These are phyloP conservation scores for Fagus sylvatica DNA, from an alignment of 306 rosid species.

Conservation along the genomic window DNA sequence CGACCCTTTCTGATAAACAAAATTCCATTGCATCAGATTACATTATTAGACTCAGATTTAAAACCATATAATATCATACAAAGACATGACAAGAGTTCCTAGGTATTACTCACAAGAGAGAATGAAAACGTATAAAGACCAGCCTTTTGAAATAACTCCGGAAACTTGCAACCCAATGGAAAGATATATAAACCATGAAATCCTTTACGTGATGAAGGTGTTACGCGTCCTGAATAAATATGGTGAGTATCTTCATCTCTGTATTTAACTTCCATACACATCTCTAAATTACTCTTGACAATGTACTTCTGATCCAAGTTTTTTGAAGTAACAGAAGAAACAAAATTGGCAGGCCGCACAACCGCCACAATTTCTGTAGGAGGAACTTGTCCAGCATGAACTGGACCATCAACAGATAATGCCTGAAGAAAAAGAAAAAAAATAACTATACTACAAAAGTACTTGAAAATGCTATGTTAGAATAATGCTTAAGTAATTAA, in stretches of 20 bases:
- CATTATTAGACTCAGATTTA: constrained; percentile 1
- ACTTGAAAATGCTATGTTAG: not conserved
- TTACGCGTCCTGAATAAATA: not conserved
- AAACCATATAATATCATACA: not conserved
- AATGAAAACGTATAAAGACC: constrained; percentile 44
- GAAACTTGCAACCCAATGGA: constrained; percentile 25
- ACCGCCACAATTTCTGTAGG: constrained; percentile 39
- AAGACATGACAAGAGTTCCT: not conserved
- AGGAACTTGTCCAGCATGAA: constrained; percentile 41
- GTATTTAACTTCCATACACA: constrained; percentile 34
- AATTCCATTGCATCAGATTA: constrained; percentile 12
- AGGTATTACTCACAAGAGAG: constrained; percentile 39
- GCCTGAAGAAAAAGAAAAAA: constrained; percentile 24
- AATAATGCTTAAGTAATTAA: too few species aligned
- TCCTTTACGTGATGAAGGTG: constrained; percentile 29
- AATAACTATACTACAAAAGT: not conserved
- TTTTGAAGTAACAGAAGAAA: constrained; percentile 5
- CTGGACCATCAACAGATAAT: constrained; percentile 20
- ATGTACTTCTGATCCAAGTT: constrained; percentile 39
- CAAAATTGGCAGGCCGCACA: constrained; percentile 35
- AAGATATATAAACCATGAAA: constrained; percentile 41
- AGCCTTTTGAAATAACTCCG: constrained; percentile 23
- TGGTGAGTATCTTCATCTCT: not conserved
- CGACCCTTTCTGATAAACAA: constrained; percentile 31
- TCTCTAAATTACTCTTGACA: constrained; percentile 24